Evolutionary conservation across 345 rosid genomes (phyloP).

Genomic region (Punica granatum): DNA sequence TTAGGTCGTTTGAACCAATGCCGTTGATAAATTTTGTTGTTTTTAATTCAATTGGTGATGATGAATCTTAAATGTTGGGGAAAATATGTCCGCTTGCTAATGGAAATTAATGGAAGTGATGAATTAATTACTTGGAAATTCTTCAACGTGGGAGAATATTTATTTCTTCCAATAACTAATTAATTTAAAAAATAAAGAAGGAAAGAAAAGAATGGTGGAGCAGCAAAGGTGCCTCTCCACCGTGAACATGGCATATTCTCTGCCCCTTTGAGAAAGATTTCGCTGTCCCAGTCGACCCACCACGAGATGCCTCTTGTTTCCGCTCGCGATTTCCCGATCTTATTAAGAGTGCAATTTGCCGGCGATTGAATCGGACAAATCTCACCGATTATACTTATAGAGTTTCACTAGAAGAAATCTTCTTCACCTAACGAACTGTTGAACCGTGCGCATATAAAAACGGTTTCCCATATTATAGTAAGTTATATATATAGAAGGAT

Average conservation of each 20-base stretch:
- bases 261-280: constrained; percentile 15
- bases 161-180: too few species aligned
- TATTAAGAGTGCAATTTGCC: background rate
- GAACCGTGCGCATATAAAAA: too few species aligned
- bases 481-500: too few species aligned
- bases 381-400: too few species aligned
- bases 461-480: too few species aligned
- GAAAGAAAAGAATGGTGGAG: constrained; percentile 27
- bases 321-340: background rate
- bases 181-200: background rate
- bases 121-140: too few species aligned
- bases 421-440: too few species aligned
- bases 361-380: too few species aligned
- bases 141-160: too few species aligned
- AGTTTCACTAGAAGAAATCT: too few species aligned
- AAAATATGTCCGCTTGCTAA: constrained; percentile 16
- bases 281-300: constrained; percentile 16
- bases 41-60: background rate
- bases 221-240: constrained; percentile 22
- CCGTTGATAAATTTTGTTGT: too few species aligned
- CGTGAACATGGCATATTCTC: constrained; percentile 48
- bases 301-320: background rate
- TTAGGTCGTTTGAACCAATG: too few species aligned
- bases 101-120: constrained; percentile 16
- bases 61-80: constrained; percentile 9